Percentiles rank a stretch among this genome's conserved stretches.
Evolutionary conservation across 2,329 filamentous ascomycete genomes (phyloP).

Genomic region (Alternaria alternata): DNA sequence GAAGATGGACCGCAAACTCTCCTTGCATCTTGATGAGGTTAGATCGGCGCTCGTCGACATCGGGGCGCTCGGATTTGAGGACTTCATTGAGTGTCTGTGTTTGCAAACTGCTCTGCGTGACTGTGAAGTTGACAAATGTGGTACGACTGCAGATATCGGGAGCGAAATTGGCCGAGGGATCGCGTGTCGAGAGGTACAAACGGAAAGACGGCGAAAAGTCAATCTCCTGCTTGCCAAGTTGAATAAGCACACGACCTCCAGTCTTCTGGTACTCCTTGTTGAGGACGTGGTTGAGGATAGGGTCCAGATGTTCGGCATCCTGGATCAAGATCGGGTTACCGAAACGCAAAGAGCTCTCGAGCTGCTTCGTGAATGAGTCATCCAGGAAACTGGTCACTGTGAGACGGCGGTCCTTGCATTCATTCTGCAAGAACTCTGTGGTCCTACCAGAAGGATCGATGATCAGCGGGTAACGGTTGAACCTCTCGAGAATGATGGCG

Average conservation of each 20-base stretch:
- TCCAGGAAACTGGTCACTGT: constrained; percentile 98
- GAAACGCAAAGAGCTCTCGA: constrained; percentile 96
- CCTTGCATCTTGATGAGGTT: constrained; percentile 99
- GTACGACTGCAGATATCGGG: constrained; percentile 98
- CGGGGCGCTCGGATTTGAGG: constrained; percentile 94
- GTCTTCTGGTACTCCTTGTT: constrained; percentile 99
- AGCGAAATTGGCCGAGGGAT: constrained; percentile 93
- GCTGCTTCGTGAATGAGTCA: constrained; percentile 96
- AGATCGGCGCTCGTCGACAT: constrained; percentile 93
- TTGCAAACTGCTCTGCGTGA: constrained; percentile 97
- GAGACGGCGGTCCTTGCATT: constrained; percentile 90
- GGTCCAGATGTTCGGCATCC: constrained; percentile 95
- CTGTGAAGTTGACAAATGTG: constrained; percentile 99
- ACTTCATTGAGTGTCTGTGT: constrained; percentile 98
- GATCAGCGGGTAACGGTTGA: constrained; percentile 97
- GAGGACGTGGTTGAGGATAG: constrained; percentile 96
- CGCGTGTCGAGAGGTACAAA: constrained; percentile 91
- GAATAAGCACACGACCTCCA: constrained; percentile 95
- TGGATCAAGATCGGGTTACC: constrained; percentile 98
- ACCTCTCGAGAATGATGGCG: constrained; percentile 94
- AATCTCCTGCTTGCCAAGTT: constrained; percentile 98
- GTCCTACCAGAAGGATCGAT: constrained; percentile 96
- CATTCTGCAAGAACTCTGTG: constrained; percentile 92
- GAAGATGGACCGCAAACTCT: constrained; percentile 98
- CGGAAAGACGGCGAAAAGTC: constrained; percentile 98